These are phyloP conservation scores for Candida fluviatilis DNA, from an alignment of 805 yeast genomes.

Conservation along the genomic window DNA sequence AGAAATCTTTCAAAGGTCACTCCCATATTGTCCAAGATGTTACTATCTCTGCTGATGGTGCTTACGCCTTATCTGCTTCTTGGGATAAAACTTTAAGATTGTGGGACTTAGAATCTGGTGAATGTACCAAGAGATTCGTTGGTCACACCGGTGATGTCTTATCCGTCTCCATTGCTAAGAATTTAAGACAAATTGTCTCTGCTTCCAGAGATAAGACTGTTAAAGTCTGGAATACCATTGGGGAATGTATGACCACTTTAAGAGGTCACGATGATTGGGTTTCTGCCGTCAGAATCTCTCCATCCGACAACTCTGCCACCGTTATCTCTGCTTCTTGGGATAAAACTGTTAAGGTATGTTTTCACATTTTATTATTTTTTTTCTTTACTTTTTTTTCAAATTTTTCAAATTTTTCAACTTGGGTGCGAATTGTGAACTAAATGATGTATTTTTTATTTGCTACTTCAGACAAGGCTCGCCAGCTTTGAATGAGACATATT, in stretches of 20 bases:
- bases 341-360: constrained; percentile 97
- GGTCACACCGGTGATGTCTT: constrained; percentile 98
- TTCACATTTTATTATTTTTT: constrained; percentile 5
- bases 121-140: constrained; percentile 88
- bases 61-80: constrained; percentile 96
- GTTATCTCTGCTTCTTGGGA: constrained; percentile 99
- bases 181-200: constrained; percentile 96
- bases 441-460: constrained; percentile 92
- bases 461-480: constrained; percentile 89
- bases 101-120: constrained; percentile 96
- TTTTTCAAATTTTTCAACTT: constrained; percentile 1
- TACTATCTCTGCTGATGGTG: constrained; percentile 96
- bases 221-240: constrained; percentile 98
- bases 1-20: constrained; percentile 97
- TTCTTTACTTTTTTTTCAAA: constrained; percentile 5
- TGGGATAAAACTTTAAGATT: constrained; percentile 99
- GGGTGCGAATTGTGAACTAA: constrained; percentile 25
- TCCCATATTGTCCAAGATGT: constrained; percentile 98
- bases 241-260: constrained; percentile 93
- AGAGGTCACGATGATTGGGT: constrained; percentile 99
- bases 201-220: constrained; percentile 99
- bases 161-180: constrained; percentile 93
- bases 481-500: constrained; percentile 88
- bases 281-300: constrained; percentile 95
- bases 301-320: constrained; percentile 66